Evolutionary conservation across 2,329 filamentous ascomycete genomes (phyloP).

Genomic region (Aspergillus aculeatinus): DNA sequence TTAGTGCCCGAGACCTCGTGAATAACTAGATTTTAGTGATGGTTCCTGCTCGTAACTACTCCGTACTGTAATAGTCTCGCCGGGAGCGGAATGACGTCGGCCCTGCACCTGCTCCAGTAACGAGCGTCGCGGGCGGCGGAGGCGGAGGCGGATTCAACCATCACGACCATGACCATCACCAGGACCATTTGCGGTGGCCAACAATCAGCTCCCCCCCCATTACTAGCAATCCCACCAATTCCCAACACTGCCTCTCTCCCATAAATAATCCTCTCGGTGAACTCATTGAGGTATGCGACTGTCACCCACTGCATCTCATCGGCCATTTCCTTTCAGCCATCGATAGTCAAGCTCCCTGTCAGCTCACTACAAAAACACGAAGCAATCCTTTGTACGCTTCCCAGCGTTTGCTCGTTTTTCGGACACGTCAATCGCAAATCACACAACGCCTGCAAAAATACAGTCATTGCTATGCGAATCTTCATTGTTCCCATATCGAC

Average conservation of each 20-base stretch:
- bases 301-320: conserved; percentile 17
- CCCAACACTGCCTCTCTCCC: not conserved
- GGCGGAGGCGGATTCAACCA: not conserved
- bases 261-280: not conserved
- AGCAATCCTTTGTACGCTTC: not conserved
- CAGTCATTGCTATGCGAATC: conserved; percentile 69
- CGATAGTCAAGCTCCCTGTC: conserved; percentile 21
- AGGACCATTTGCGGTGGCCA: not conserved
- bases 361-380: not conserved
- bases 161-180: not conserved
- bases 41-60: not conserved
- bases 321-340: conserved; percentile 20
- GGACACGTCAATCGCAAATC: not conserved
- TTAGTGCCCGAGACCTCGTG: not conserved
- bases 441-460: not conserved
- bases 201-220: not conserved
- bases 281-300: conserved; percentile 24
- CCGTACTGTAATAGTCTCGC: not conserved
- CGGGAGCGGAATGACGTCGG: conserved; percentile 14
- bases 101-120: conserved; percentile 3
- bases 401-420: conserved; percentile 9
- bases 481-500: conserved; percentile 93
- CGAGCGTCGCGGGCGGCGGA: not conserved
- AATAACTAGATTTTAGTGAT: not conserved
- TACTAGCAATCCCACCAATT: not conserved